Conservation (phyloP, 495 filamentous ascomycete genomes). For the Aspergillus panamensis region DNA sequence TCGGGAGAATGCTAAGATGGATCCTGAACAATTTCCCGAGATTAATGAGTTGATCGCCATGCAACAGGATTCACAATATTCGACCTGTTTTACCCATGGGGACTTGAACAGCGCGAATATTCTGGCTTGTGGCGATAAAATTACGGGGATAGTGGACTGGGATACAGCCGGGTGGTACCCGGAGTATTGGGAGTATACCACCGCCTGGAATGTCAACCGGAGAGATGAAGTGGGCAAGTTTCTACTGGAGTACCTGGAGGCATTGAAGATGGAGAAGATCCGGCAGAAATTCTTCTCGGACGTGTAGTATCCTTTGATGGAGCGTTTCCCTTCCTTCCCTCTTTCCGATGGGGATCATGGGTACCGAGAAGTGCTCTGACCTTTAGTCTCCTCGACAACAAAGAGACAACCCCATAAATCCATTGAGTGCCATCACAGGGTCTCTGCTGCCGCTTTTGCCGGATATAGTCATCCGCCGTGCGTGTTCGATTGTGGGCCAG, state of each 20-base stretch:
- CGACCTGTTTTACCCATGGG: conserved; percentile 38
- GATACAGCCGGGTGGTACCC: conserved; percentile 45
- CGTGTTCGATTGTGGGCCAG: conserved; percentile 33
- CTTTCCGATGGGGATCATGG: conserved; percentile 16
- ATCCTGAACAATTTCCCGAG: background rate
- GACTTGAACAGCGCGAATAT: conserved; percentile 43
- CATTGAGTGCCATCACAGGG: conserved; percentile 31
- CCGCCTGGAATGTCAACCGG: conserved; percentile 2
- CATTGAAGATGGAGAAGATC: conserved; percentile 5
- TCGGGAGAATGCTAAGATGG: background rate
- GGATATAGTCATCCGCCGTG: conserved; percentile 35
- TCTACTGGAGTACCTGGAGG: background rate
- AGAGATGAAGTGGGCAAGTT: background rate
- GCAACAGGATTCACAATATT: background rate
- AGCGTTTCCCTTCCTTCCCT: background rate
- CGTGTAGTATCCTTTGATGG: conserved; percentile 1
- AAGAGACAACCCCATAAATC: no score
- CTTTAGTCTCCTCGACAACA: no score
- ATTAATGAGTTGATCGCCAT: background rate
- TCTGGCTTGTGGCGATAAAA: conserved; percentile 30
- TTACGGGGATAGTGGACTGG: conserved; percentile 46
- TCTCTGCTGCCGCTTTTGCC: conserved; percentile 34
- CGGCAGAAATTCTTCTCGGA: background rate
- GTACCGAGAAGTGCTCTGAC: no score
- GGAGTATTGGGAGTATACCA: conserved; percentile 40